Evolutionary conservation across 176 grass and related monocot genomes (phyloP).

Genomic region (Thalia dealbata): DNA sequence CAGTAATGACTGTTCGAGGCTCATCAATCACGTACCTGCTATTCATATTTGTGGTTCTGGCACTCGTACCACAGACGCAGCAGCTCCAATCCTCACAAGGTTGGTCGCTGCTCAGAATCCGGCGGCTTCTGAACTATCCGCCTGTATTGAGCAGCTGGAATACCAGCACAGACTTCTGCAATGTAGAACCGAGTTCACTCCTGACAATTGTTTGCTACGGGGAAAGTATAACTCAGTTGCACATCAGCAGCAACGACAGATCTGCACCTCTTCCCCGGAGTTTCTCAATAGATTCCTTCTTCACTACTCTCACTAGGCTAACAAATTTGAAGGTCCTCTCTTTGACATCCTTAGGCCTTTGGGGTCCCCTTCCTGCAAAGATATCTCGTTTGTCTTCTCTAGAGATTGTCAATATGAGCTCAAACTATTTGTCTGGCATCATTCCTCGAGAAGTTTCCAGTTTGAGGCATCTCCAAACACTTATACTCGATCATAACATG

Average conservation of each 20-base stretch:
- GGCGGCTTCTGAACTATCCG: slow-evolving; percentile 53
- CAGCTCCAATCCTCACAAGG: slow-evolving; percentile 54
- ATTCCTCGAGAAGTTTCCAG: slow-evolving; percentile 46
- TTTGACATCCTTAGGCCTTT: slow-evolving; percentile 59
- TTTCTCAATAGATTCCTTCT: slow-evolving; percentile 65
- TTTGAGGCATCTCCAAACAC: slow-evolving; percentile 49
- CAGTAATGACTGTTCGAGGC: slow-evolving; percentile 1
- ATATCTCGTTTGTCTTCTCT: slow-evolving; percentile 39
- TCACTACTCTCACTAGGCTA: slow-evolving; percentile 61
- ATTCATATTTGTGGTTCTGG: slow-evolving; percentile 39
- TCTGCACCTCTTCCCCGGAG: slow-evolving; percentile 41
- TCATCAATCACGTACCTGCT: slow-evolving; percentile 8
- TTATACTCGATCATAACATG: slow-evolving; percentile 70
- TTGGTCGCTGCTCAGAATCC: slow-evolving; percentile 71
- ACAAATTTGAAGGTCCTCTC: slow-evolving; percentile 84
- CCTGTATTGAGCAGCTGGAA: slow-evolving; percentile 53
- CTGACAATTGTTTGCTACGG: slow-evolving; percentile 69
- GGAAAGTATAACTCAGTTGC: slow-evolving; percentile 69
- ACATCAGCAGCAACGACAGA: slow-evolving; percentile 33
- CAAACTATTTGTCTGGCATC: slow-evolving; percentile 55
- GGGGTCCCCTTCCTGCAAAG: slow-evolving; percentile 63
- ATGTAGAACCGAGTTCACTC: slow-evolving; percentile 20
- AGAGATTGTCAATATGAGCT: slow-evolving; percentile 81
- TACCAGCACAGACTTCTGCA: slow-evolving; percentile 66
- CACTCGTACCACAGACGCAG: slow-evolving; percentile 37